A percentile compares a stretch with the other conserved stretches of the same genome.
Evolutionary conservation across 345 rosid species (phyloP).

Genomic region (Gossypium stocksii): DNA sequence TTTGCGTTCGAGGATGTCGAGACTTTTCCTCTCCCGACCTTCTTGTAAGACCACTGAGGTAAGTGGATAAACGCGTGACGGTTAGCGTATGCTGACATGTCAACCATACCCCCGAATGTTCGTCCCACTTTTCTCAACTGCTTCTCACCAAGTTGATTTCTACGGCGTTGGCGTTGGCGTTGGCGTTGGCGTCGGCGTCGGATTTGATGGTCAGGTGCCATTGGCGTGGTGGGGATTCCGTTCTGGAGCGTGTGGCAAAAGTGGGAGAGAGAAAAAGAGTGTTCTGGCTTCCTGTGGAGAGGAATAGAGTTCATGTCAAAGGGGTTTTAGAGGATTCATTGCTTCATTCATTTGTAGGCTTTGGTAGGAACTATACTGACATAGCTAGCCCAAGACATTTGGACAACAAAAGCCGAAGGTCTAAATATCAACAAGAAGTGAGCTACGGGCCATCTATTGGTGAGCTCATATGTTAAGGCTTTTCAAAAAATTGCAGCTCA

Average conservation of each 20-base stretch:
- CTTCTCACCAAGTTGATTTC: conserved; percentile 80
- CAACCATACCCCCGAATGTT: conserved; percentile 61
- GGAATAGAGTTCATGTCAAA: conserved; percentile 24
- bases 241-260: conserved; percentile 3
- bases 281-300: conserved; percentile 18
- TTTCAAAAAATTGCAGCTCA: background rate
- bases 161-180: conserved; percentile 27
- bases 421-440: background rate
- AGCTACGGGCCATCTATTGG: background rate
- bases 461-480: background rate
- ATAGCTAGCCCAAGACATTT: background rate
- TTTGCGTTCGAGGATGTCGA: conserved; percentile 65
- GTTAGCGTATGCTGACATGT: conserved; percentile 85
- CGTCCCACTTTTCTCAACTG: conserved; percentile 56
- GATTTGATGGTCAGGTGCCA: conserved; percentile 17
- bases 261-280: conserved; percentile 27
- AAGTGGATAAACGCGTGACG: conserved; percentile 84
- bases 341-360: background rate
- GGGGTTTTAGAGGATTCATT: conserved; percentile 12
- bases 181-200: conserved; percentile 18
- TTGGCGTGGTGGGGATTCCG: conserved; percentile 8
- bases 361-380: background rate
- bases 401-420: background rate
- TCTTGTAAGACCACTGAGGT: conserved; percentile 64
- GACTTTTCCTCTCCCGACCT: conserved; percentile 52